A percentile compares a stretch with the other conserved stretches of the same genome.
Conservation (phyloP, 2,329 filamentous ascomycete genomes). For the Fusarium protoensiforme region DNA sequence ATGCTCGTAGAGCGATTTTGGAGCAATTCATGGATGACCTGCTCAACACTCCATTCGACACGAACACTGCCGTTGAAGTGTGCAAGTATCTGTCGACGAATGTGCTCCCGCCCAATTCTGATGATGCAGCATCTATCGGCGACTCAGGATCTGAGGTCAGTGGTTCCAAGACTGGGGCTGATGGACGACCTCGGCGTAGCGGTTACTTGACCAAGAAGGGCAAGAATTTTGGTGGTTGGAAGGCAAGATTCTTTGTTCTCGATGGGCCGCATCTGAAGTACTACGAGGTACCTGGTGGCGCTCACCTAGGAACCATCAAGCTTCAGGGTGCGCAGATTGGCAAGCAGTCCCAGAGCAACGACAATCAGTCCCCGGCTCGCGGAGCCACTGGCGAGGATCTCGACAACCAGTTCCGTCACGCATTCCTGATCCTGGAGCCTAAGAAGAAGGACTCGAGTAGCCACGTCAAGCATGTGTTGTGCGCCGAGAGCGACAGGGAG, state of each 20-base stretch:
- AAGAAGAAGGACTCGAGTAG: slow-evolving; percentile 95
- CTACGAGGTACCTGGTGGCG: slow-evolving; percentile 89
- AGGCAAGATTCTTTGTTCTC: slow-evolving; percentile 76
- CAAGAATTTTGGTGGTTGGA: slow-evolving; percentile 99
- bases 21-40: slow-evolving; percentile 88
- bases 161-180: slow-evolving; percentile 61
- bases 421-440: slow-evolving; percentile 92
- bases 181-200: slow-evolving; percentile 78
- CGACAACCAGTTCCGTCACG: slow-evolving; percentile 96
- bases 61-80: slow-evolving; percentile 79
- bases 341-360: slow-evolving; percentile 74
- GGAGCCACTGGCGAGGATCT: slow-evolving; percentile 72
- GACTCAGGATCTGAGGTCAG: slow-evolving; percentile 40
- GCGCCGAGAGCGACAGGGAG: slow-evolving; percentile 93
- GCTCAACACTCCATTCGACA: slow-evolving; percentile 84
- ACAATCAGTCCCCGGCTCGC: slow-evolving; percentile 70
- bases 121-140: slow-evolving; percentile 58
- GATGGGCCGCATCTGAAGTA: slow-evolving; percentile 80
- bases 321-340: slow-evolving; percentile 91
- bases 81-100: slow-evolving; percentile 87
- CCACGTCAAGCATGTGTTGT: slow-evolving; percentile 91
- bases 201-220: slow-evolving; percentile 96
- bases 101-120: slow-evolving; percentile 69
- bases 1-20: slow-evolving; percentile 83
- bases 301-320: slow-evolving; percentile 93